A percentile compares a stretch with the other conserved stretches of the same genome.
phyloP scores from a whole-genome alignment of 805 yeast genomes.

The Blastobotrys terrestris region DNA sequence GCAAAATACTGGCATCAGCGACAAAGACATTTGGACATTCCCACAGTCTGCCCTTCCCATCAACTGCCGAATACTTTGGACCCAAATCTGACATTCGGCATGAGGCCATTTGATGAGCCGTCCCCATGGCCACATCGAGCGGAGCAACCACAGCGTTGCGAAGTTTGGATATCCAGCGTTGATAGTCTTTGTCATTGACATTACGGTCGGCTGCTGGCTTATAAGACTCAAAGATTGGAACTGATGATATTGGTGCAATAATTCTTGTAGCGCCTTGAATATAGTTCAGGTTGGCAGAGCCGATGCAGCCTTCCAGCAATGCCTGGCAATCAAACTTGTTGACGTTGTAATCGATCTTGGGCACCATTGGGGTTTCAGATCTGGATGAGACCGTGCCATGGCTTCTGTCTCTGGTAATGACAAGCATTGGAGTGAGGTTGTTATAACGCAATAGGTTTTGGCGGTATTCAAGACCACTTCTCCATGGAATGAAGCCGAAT shows the following conservation, averaged over 20 bases:
- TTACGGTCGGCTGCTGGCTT: conserved; percentile 31
- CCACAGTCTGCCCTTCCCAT: conserved; percentile 39
- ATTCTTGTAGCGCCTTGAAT: conserved; percentile 45
- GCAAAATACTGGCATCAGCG: conserved; percentile 46
- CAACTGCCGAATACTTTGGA: conserved; percentile 37
- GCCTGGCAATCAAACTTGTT: conserved; percentile 39
- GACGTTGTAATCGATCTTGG: conserved; percentile 36
- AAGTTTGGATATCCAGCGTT: conserved; percentile 25
- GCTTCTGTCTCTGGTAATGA: conserved; percentile 43
- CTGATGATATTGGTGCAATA: conserved; percentile 30
- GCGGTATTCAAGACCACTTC: conserved; percentile 32
- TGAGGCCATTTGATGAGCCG: conserved; percentile 50
- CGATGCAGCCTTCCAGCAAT: conserved; percentile 34
- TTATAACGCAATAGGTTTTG: conserved; percentile 34
- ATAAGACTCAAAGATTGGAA: conserved; percentile 35
- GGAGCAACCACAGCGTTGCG: conserved; percentile 7
- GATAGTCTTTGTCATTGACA: conserved; percentile 40
- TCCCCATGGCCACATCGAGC: conserved; percentile 33
- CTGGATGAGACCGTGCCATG: conserved; percentile 37
- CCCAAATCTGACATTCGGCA: conserved; percentile 41
- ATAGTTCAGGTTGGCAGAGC: conserved; percentile 41
- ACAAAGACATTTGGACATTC: conserved; percentile 45
- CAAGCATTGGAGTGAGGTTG: conserved; percentile 35
- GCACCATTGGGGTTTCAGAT: conserved; percentile 30
- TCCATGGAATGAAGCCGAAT: conserved; percentile 40